Evolutionary conservation across 1,139 yeast genomes (phyloP).

Genomic region (Geotrichum phurueaensis): DNA sequence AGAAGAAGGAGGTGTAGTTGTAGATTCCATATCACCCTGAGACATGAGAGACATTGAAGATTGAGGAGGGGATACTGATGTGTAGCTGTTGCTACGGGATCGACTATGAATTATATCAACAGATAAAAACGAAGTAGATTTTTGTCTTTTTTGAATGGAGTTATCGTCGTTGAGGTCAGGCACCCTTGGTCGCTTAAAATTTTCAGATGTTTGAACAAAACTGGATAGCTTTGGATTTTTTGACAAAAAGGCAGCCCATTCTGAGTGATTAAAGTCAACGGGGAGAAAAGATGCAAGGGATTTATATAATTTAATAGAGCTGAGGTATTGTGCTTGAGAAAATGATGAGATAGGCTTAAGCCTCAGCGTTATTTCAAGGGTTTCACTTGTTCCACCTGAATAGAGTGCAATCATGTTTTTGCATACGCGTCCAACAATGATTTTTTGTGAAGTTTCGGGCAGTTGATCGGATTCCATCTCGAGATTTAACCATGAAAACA

Average conservation of each 20-base stretch:
- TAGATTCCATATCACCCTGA: not conserved
- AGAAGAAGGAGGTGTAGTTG: not conserved
- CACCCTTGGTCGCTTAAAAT: not conserved
- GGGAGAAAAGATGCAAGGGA: constrained; percentile 19
- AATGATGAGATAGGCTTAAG: constrained; percentile 23
- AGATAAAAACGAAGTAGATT: not conserved
- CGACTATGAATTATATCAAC: not conserved
- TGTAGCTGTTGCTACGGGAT: not conserved
- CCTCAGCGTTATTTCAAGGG: constrained; percentile 22
- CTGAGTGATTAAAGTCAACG: constrained; percentile 22
- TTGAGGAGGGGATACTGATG: not conserved
- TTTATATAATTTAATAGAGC: constrained; percentile 20
- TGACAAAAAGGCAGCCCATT: constrained; percentile 22
- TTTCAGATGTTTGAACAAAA: not conserved
- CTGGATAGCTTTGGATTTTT: not conserved
- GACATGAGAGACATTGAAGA: not conserved
- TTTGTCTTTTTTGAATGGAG: not conserved
- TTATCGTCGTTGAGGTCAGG: not conserved
- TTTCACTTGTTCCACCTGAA: constrained; percentile 7
- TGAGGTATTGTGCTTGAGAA: constrained; percentile 20
- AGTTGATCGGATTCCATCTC: not conserved
- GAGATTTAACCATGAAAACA: constrained; percentile 19
- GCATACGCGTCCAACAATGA: constrained; percentile 12
- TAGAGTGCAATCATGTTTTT: constrained; percentile 1
- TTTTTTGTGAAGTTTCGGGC: not conserved